phyloP scores from a whole-genome alignment of 345 rosid species.

The Syzygium aromaticum region DNA sequence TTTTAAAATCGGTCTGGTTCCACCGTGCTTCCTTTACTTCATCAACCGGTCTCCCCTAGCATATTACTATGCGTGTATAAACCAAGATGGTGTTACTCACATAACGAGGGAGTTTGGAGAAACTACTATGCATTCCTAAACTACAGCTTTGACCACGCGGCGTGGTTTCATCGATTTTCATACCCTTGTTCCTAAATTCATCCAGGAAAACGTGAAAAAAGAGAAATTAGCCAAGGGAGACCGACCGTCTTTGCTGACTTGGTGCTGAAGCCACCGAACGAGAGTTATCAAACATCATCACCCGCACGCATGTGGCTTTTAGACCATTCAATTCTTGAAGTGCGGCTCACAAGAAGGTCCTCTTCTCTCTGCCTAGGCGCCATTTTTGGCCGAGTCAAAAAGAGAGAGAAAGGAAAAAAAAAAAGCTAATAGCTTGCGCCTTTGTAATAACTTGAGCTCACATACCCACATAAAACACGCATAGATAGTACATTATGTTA shows the following conservation, averaged over 20 bases:
- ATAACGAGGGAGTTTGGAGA: background rate
- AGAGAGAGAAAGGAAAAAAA: background rate
- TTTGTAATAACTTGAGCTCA: background rate
- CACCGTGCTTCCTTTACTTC: background rate
- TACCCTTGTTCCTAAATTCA: background rate
- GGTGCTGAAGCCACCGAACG: background rate
- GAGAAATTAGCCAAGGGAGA: background rate
- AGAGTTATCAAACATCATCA: background rate
- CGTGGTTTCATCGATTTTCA: background rate
- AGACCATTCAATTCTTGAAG: background rate
- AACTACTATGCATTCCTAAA: background rate
- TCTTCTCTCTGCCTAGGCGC: background rate
- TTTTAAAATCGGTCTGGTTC: background rate
- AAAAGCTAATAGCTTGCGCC: background rate
- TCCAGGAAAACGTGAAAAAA: background rate
- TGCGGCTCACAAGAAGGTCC: slow-evolving; percentile 11
- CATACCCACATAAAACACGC: background rate
- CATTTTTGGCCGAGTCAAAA: background rate
- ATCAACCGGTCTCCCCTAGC: background rate
- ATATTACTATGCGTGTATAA: background rate
- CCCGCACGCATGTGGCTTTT: background rate
- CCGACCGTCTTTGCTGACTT: background rate
- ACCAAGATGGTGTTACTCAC: background rate
- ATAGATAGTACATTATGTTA: background rate
- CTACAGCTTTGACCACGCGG: background rate